These are phyloP conservation scores for Mycena maculata DNA, from an alignment of 768 basidiomycete species.

Conservation along the genomic window DNA sequence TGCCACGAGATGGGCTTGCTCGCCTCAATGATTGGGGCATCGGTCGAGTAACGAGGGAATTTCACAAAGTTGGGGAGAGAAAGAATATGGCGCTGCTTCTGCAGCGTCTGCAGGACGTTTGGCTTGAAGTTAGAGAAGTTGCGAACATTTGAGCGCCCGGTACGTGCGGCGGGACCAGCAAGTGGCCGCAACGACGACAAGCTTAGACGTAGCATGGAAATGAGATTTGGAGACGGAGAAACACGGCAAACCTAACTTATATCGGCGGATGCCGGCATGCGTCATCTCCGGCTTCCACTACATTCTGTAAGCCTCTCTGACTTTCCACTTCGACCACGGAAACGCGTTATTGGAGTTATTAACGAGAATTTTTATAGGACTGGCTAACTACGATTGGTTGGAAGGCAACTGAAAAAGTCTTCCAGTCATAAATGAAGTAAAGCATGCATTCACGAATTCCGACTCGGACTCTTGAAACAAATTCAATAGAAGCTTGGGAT, in stretches of 20 bases:
- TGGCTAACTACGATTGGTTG: too few species aligned
- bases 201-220: slow-evolving; percentile 31
- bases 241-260: neutral
- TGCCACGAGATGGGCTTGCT: slow-evolving; percentile 47
- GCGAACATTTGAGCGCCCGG: slow-evolving; percentile 26
- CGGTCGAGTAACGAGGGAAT: slow-evolving; percentile 55
- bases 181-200: slow-evolving; percentile 33
- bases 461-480: too few species aligned
- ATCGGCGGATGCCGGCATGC: neutral
- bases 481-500: too few species aligned
- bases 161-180: slow-evolving; percentile 22
- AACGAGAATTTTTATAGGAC: too few species aligned
- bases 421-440: too few species aligned
- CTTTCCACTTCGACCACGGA: neutral
- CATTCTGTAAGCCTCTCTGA: slow-evolving; percentile 1
- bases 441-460: too few species aligned
- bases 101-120: slow-evolving; percentile 27
- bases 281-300: neutral
- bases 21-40: slow-evolving; percentile 43
- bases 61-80: slow-evolving; percentile 24
- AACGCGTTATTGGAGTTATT: too few species aligned
- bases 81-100: slow-evolving; percentile 27
- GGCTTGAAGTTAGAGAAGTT: slow-evolving; percentile 32
- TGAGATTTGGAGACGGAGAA: neutral
- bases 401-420: too few species aligned